A percentile compares a stretch with the other conserved stretches of the same genome.
phyloP scores from a whole-genome alignment of 176 grass and related monocot genomes.

The Hordeum marinum region DNA sequence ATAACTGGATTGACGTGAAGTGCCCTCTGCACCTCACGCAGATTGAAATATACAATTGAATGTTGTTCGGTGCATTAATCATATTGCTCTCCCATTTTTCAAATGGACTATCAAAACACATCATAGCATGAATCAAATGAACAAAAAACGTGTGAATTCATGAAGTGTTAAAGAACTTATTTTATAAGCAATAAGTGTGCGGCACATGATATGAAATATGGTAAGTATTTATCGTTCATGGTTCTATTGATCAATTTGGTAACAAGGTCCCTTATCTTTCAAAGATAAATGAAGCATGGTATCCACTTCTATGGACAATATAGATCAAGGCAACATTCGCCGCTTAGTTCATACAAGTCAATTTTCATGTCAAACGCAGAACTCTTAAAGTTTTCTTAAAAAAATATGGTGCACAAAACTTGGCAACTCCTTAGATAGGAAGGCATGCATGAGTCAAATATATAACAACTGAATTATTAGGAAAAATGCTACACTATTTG shows the following conservation, averaged over 20 bases:
- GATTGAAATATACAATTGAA: constrained; percentile 94
- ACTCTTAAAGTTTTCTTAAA: neutral
- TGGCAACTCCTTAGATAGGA: neutral
- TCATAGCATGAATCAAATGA: constrained; percentile 10
- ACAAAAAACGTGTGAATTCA: neutral
- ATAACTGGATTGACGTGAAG: constrained; percentile 81
- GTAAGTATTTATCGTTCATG: neutral
- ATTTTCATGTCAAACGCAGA: neutral
- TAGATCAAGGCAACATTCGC: neutral
- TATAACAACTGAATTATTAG: constrained; percentile 10
- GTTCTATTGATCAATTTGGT: neutral
- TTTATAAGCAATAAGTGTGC: neutral
- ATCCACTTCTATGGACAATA: neutral
- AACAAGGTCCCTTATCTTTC: neutral
- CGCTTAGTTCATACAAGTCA: neutral
- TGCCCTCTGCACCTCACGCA: constrained; percentile 83
- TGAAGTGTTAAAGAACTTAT: neutral
- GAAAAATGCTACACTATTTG: neutral
- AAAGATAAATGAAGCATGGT: neutral
- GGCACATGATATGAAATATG: neutral
- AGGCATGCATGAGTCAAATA: constrained; percentile 4
- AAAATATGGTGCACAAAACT: neutral
- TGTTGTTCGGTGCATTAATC: constrained; percentile 94
- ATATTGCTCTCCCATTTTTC: constrained; percentile 72
- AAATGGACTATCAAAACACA: constrained; percentile 60